Base-by-base conservation (phyloP, 805 yeast genomes). In the Starmerella geochares region DNA sequence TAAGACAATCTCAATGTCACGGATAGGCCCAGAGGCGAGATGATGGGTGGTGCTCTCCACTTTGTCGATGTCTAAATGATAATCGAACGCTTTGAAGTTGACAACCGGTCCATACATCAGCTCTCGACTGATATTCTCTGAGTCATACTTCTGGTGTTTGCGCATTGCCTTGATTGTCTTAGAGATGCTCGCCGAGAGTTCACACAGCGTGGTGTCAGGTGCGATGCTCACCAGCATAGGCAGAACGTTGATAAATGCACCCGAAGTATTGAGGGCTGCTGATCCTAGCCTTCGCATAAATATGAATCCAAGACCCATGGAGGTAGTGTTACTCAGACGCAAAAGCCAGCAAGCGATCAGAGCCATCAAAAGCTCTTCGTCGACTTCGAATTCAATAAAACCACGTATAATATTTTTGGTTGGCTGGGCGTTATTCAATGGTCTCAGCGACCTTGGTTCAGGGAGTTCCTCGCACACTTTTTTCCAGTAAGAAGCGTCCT, bases 211-310 rank as follows among this genome's bases (percentile, higher is more conserved):
- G 3, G 24, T 35, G 10, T 27, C 44, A 16, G 24, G 31, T 1
- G 17, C 29, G 2, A 49, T 16, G 11, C 38, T 21, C 4, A 52
- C n/a, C 1, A 46, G 44, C 39, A 53, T 32, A 4, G 55, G 55
- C 2, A 53, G 40, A 14, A 53, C 55, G 23, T 53, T 53, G 39
- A 53, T 53, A 23, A 53, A 49, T 11, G 55, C 37, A 1, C 55
- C 55, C 1, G 51, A 50, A 1, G 55, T 23, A 16, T 44, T 42
- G 3, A 53, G 35, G 1, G 55, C 55, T 2, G 49, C 47, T 3
- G 55, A 53, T 9, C 55, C 55, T 2, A 53, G 46, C 2, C 55
- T 28, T 2, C 55, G 40, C 55, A 53, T 53, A 14, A 53, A 50
- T 17, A 53, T 53, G 40, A 49, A 53, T 1, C 55, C 55, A 13